A percentile compares a stretch with the other conserved stretches of the same genome.
These are phyloP conservation scores for Artemisia annua DNA, from an alignment of 129 eudicot genomes.

Conservation along the genomic window DNA sequence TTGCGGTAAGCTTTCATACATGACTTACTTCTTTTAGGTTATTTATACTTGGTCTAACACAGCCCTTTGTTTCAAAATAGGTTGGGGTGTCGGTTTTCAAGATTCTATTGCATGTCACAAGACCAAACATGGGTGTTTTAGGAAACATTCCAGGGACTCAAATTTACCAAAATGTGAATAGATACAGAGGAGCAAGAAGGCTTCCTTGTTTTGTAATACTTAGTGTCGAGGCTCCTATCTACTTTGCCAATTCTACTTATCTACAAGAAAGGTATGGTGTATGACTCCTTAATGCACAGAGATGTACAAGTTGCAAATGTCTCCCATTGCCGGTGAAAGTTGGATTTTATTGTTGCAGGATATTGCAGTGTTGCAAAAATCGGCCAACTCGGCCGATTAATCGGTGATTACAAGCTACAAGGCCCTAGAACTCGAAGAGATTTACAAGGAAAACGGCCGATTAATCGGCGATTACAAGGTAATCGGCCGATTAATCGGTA, in stretches of 20 bases:
- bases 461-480: too few relatives aligned
- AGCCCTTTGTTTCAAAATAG: constrained; percentile 36
- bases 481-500: too few relatives aligned
- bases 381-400: too few relatives aligned
- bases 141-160: constrained; percentile 92
- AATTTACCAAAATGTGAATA: constrained; percentile 57
- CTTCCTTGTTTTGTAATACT: constrained; percentile 77
- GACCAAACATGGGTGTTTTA: constrained; percentile 74
- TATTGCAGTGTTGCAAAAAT: too few relatives aligned
- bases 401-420: too few relatives aligned
- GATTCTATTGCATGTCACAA: constrained; percentile 86
- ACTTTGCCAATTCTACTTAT: constrained; percentile 86
- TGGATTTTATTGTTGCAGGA: too few relatives aligned
- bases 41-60: constrained; percentile 3
- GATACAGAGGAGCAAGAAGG: constrained; percentile 83
- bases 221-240: constrained; percentile 84
- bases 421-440: too few relatives aligned
- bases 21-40: neutral
- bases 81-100: constrained; percentile 95
- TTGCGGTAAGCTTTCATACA: constrained; percentile 57
- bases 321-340: too few relatives aligned
- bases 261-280: constrained; percentile 77
- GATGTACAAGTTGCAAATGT: constrained; percentile 13
- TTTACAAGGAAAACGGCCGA: too few relatives aligned
- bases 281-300: neutral